Conservation (phyloP, 2,329 filamentous ascomycete species). For the Aureobasidium zeae region DNA sequence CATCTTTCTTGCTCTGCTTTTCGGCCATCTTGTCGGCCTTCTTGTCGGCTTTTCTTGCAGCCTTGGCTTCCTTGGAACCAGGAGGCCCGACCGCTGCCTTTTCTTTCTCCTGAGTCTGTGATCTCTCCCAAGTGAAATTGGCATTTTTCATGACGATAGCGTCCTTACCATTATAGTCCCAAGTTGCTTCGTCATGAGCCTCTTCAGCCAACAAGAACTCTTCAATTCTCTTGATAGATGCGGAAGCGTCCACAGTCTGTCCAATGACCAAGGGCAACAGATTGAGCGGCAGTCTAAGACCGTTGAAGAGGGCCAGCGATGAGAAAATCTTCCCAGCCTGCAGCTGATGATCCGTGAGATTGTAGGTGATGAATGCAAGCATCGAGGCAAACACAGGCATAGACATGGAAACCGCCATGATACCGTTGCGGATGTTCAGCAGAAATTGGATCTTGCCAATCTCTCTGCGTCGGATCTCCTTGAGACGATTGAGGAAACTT, state of each 20-base stretch:
- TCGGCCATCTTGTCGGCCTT: constrained; percentile 31
- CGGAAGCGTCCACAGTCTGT: constrained; percentile 81
- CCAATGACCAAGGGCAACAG: constrained; percentile 79
- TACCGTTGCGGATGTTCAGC: constrained; percentile 72
- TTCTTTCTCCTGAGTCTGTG: constrained; percentile 43
- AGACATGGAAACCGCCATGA: constrained; percentile 75
- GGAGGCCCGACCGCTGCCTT: constrained; percentile 25
- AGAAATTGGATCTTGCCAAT: constrained; percentile 77
- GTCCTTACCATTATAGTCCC: constrained; percentile 43
- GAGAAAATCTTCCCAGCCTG: constrained; percentile 78
- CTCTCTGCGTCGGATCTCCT: constrained; percentile 64
- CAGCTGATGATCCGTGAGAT: constrained; percentile 55
- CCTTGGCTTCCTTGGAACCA: constrained; percentile 37
- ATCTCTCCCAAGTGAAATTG: constrained; percentile 79
- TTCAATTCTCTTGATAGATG: constrained; percentile 74
- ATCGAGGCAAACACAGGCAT: constrained; percentile 92
- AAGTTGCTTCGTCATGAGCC: constrained; percentile 59
- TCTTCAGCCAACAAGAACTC: constrained; percentile 85
- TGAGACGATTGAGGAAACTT: constrained; percentile 69
- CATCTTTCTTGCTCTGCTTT: constrained; percentile 25
- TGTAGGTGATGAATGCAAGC: constrained; percentile 80
- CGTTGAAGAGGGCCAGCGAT: constrained; percentile 87
- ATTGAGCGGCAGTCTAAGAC: constrained; percentile 80
- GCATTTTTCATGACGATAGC: constrained; percentile 62
- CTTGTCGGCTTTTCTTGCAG: constrained; percentile 34